Base-by-base conservation (phyloP, 345 rosid genomes). In the Lumnitzera littorea region DNA sequence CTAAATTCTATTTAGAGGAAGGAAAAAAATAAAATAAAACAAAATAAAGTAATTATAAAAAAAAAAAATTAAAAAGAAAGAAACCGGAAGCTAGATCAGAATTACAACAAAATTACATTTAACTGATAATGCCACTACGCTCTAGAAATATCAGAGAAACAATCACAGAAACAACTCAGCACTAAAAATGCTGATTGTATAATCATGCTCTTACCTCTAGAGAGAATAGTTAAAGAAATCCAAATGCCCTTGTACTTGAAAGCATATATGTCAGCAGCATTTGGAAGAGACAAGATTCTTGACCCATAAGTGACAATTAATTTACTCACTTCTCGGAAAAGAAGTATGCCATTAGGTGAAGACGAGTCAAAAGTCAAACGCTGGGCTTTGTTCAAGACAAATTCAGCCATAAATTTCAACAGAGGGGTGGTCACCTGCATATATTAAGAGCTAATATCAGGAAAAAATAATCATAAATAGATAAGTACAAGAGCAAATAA, bases 251-350 rank as follows among this genome's bases (percentile, higher is more conserved):
- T 95, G 85, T 95, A 95, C 64, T 95, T 95, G 81, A 71, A 88
- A 73, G 91, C 84, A 75, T 95, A 95, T 63, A 91, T 84, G 69
- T 91, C 99, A 29, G 97, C 86, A 58, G 73, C 92, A 78, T 84
- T 91, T 67, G 99, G 99, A 66, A 91, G 89, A 68, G 97, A 71
- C 73, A 91, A 76, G 62, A 95, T 91, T 76, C 99, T 84, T 71
- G 95, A 79, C 62, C 99, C 99, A 68, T 95, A 95, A 66, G 89
- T 89, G 65, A 95, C 95, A 70, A 88, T 83, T 63, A 95, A 61
- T 80, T 95, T 95, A 83, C 99, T 95, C 79, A 88, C 96, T 84
- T 95, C 99, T 29, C 99, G 94, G 78, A 95, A 95, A 61, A 95
- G 99, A 61, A 95, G 96, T 78, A 95, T 91, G 74, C 99, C 99